Conservation (phyloP, 202 grass and related monocot species). For the Miscanthus sacchariflorus region DNA sequence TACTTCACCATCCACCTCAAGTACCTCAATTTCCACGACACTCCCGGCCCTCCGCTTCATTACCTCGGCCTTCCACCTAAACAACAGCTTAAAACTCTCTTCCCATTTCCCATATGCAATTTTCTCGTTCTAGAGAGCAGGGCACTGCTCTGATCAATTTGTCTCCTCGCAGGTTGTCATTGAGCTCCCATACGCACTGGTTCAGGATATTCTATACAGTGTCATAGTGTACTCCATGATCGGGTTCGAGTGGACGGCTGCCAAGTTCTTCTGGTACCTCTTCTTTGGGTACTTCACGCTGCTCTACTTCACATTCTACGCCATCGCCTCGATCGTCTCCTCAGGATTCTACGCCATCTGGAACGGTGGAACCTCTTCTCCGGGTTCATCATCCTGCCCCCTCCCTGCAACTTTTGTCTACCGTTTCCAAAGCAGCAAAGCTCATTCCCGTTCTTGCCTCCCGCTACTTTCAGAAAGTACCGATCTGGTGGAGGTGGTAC, state of each 20-base stretch:
- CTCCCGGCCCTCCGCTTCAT: no score
- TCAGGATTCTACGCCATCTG: conserved; percentile 23
- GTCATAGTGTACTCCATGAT: conserved; percentile 90
- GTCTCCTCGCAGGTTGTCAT: conserved; percentile 68
- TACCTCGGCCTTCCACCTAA: no score
- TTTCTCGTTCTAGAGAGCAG: neutral
- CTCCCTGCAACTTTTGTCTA: neutral
- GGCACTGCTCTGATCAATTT: conserved; percentile 4
- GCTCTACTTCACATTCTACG: conserved; percentile 72
- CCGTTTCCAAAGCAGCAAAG: neutral
- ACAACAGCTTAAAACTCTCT: no score
- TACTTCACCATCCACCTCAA: no score
- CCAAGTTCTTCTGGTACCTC: conserved; percentile 90
- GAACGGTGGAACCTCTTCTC: conserved; percentile 58
- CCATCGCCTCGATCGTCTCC: conserved; percentile 40
- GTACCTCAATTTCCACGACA: no score
- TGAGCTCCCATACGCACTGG: conserved; percentile 80
- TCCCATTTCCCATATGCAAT: no score
- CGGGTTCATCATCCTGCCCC: conserved; percentile 36
- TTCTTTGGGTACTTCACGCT: conserved; percentile 95
- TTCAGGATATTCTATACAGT: conserved; percentile 67
- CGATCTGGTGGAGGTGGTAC: conserved; percentile 83
- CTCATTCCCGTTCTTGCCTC: neutral
- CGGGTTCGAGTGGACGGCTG: conserved; percentile 80
- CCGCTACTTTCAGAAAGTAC: conserved; percentile 39